Conservation (phyloP, 176 grass and related monocot species). For the Coix lacrymajobi region DNA sequence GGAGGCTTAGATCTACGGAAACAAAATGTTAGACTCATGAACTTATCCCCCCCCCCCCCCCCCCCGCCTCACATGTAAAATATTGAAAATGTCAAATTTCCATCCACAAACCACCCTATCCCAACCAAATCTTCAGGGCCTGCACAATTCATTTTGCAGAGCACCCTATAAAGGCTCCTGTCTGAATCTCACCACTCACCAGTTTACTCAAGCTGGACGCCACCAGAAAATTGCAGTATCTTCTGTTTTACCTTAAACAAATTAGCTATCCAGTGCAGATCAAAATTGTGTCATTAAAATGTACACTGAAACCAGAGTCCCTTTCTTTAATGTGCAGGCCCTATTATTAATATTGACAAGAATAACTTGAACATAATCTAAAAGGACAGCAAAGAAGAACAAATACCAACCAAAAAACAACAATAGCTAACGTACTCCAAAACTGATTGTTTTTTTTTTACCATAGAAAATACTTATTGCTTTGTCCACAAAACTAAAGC, state of each 20-base stretch:
- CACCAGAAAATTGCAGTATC: not conserved
- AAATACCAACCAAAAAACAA: not conserved
- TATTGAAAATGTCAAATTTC: not conserved
- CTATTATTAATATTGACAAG: not conserved
- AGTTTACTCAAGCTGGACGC: not conserved
- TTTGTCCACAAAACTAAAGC: not conserved
- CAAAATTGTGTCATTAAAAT: not conserved
- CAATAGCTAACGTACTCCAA: not conserved
- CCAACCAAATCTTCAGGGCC: not conserved
- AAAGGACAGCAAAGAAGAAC: not conserved
- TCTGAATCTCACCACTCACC: not conserved
- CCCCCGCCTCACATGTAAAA: conserved; percentile 2
- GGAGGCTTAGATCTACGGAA: not conserved
- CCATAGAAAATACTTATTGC: not conserved
- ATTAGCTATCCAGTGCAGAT: not conserved
- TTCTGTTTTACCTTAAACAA: not conserved
- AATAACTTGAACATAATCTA: not conserved
- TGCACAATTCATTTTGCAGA: not conserved
- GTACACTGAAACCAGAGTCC: not conserved
- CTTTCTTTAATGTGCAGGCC: not conserved
- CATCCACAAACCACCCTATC: not conserved
- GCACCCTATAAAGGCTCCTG: not conserved
- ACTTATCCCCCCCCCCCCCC: not conserved
- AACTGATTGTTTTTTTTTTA: not conserved
- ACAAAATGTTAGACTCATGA: not conserved